Evolutionary conservation across 768 basidiomycete species (phyloP), one percentile per base, ranked within the genome.

Genomic region (Calocybe cyanea): DNA sequence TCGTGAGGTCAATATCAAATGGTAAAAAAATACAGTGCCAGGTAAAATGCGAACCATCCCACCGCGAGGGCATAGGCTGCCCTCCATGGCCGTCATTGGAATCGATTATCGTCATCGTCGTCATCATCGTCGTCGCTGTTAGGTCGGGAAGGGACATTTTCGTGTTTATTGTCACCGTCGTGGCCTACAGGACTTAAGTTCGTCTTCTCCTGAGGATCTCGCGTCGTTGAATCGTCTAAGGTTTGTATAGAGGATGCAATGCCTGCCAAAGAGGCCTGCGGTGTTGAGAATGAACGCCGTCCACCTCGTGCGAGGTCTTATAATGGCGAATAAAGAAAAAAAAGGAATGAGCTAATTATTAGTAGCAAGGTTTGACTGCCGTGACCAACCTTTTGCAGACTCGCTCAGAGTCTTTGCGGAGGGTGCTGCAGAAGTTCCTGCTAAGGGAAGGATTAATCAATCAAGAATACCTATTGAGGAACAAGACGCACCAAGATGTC

Each of bases 241-340:
- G 45, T 40, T n/a, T 45, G 39, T 45, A 48, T 31, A 18, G 46
- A 38, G 30, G 46, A 20, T 30, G 46, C 43, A 10, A 43, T 43
- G 7, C 47, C 32, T 9, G 39, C 32, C 17, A 43, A 28, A 43
- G 48, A 49, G 5, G 45, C 14, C 23, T 41, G 53, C 9, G 35
- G 17, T 17, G 28, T 24, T 14, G 41, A 36, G 28, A 40, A 34
- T 20, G 45, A 45, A 21, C 52, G 55, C 24, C 55, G 52, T 40
- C 48, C 43, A 49, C 48, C 43, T 19, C 37, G 43, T 28, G 50
- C 48, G 30, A 57, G 41, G 50, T 57, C 55, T 57, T 28, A 11
- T n/a, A n/a, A n/a, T n/a, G n/a, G n/a, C n/a, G n/a, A n/a, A n/a
- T n/a, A n/a, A n/a, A n/a, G n/a, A n/a, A n/a, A n/a, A n/a, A n/a